Evolutionary conservation across 768 basidiomycete species (phyloP).

Genomic region (Leccinum uliginosum): DNA sequence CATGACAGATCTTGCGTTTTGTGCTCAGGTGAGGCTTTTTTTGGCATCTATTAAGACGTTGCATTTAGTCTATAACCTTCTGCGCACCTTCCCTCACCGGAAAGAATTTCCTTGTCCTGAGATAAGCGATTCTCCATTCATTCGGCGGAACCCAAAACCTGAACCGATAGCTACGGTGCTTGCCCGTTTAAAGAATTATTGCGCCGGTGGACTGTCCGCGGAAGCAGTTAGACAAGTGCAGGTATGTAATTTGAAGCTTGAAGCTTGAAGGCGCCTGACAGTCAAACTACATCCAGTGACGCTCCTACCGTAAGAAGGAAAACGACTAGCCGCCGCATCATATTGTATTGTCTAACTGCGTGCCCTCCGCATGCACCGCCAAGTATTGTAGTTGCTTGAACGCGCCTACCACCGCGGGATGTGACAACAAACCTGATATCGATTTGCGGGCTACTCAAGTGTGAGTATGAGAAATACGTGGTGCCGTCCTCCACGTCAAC

Average conservation of each 20-base stretch:
- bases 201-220: background rate
- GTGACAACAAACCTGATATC: too few species aligned
- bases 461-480: background rate
- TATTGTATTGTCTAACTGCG: background rate
- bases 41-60: too few species aligned
- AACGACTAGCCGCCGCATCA: background rate
- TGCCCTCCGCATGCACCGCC: background rate
- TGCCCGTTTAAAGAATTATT: background rate
- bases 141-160: background rate
- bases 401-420: too few species aligned
- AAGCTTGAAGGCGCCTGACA: background rate
- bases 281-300: background rate
- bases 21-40: too few species aligned
- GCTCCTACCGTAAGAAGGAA: background rate
- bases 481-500: background rate
- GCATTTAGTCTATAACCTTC: too few species aligned
- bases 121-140: background rate
- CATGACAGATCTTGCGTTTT: background rate
- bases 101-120: background rate
- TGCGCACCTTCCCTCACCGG: background rate
- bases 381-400: background rate
- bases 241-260: background rate
- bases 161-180: background rate
- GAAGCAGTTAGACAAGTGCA: background rate
- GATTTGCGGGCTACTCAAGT: background rate